These are phyloP conservation scores for Leccinum ochraceum DNA, from an alignment of 768 basidiomycete genomes.

Conservation along the genomic window DNA sequence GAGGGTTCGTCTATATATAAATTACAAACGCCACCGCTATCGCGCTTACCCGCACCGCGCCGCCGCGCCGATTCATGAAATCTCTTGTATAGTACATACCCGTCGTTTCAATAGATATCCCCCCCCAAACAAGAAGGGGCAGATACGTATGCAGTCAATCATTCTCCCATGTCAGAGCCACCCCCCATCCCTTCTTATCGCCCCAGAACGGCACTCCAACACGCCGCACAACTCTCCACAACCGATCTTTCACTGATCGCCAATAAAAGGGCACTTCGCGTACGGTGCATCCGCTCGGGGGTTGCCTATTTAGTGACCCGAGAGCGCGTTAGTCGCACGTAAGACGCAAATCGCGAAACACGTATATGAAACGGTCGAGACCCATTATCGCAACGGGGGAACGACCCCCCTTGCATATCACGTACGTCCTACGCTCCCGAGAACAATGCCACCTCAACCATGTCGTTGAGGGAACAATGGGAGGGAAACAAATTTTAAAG, in stretches of 20 bases:
- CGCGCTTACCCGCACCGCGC: constrained; percentile 7
- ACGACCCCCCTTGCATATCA: neutral
- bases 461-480: constrained; percentile 12
- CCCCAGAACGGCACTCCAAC: constrained; percentile 39
- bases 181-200: neutral
- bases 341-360: constrained; percentile 8
- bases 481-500: neutral
- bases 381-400: neutral
- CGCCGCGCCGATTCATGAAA: constrained; percentile 8
- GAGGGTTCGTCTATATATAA: neutral
- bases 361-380: constrained; percentile 3
- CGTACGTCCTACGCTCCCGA: constrained; percentile 6
- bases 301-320: constrained; percentile 34
- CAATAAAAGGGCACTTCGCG: constrained; percentile 46
- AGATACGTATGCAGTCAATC: neutral
- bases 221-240: constrained; percentile 49
- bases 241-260: constrained; percentile 53
- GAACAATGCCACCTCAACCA: constrained; percentile 18
- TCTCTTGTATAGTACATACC: constrained; percentile 1
- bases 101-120: neutral
- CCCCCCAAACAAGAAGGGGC: neutral
- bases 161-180: constrained; percentile 2
- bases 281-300: constrained; percentile 38
- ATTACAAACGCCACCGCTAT: neutral
- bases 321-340: constrained; percentile 12